phyloP scores from a whole-genome alignment of 1,284 basidiomycete species.

The Tylopilus sp. region DNA sequence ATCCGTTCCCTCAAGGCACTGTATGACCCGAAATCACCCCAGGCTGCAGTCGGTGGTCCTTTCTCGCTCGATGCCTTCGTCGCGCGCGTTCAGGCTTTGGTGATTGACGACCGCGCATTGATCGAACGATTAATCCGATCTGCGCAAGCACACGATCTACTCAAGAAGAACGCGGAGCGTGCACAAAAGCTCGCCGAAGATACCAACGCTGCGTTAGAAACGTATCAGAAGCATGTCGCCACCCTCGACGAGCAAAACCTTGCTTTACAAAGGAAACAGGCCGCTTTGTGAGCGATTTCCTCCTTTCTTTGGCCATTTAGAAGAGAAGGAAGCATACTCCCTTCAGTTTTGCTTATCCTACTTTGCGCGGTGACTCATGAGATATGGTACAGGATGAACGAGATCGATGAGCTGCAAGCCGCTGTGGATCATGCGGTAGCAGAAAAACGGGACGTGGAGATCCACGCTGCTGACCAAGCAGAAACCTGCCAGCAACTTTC shows the following conservation, averaged over 20 bases:
- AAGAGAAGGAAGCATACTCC: too few relatives aligned
- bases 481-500: slow-evolving; percentile 68
- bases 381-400: slow-evolving; percentile 53
- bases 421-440: slow-evolving; percentile 54
- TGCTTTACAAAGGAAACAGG: slow-evolving; percentile 46
- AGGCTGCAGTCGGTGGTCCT: slow-evolving; percentile 34
- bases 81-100: slow-evolving; percentile 70
- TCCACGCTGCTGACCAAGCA: slow-evolving; percentile 64
- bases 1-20: slow-evolving; percentile 73
- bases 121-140: slow-evolving; percentile 81
- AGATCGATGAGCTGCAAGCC: slow-evolving; percentile 61
- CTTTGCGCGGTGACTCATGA: slow-evolving; percentile 11
- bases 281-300: slow-evolving; percentile 49
- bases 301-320: background rate
- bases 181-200: slow-evolving; percentile 87
- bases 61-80: slow-evolving; percentile 75
- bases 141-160: slow-evolving; percentile 80
- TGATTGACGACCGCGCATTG: slow-evolving; percentile 76
- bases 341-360: background rate
- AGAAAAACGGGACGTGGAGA: slow-evolving; percentile 69
- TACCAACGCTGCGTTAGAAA: slow-evolving; percentile 72
- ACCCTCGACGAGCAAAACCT: slow-evolving; percentile 73
- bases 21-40: slow-evolving; percentile 50
- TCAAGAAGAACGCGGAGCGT: slow-evolving; percentile 86
- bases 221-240: slow-evolving; percentile 83